Base-by-base conservation (phyloP, 1,284 basidiomycete genomes). In the Tilletia setariae region DNA sequence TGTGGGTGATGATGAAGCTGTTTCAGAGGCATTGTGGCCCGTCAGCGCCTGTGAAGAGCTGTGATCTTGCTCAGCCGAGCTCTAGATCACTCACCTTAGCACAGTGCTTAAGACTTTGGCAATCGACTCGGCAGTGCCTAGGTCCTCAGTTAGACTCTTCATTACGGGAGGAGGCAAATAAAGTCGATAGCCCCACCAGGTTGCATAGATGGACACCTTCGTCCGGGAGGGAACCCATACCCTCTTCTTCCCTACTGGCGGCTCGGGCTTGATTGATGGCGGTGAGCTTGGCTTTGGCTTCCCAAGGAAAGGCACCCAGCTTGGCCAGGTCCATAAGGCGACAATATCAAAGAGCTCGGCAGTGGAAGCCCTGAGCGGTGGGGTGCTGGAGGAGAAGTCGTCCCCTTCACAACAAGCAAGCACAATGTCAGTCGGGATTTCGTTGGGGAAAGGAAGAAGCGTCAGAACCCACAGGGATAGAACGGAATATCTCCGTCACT, bases 161-260 rank as follows among this genome's bases (percentile, higher is more conserved):
- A 79, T 65, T 4, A 79, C 75, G 1, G 77, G 59, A 63, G 74
- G 67, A 1, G 77, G 77, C 6, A 79, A 70, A 68, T 77, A 77
- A 4, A 78, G 63, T 46, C 69, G 74, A 67, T 70, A 79, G 1
- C 77, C 77, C 77, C 77, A 79, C 77, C 77, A 79, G 1, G 67
- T 68, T 15, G 75, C 76, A 61, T 75, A 71, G 61, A 76, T 61
- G 21, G 74, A 76, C 15, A 78, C 67, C 46, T 73, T 68, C 62
- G 76, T 76, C 1, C 72, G 40, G 30, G 67, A 69, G 25, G 77
- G 74, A 11, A 79, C 63, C 77, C 77, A 79, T 25, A 79, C 69
- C 21, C 77, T 70, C 62, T 79, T 79, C 25, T 70, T 65, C 7
- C 74, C 76, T 21, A 61, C 53, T 7, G 63, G 9, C 8, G 69